Evolutionary conservation across 257 asterid species (phyloP), one percentile per base, ranked within the genome.

Genomic region (Penstemon barbatus): DNA sequence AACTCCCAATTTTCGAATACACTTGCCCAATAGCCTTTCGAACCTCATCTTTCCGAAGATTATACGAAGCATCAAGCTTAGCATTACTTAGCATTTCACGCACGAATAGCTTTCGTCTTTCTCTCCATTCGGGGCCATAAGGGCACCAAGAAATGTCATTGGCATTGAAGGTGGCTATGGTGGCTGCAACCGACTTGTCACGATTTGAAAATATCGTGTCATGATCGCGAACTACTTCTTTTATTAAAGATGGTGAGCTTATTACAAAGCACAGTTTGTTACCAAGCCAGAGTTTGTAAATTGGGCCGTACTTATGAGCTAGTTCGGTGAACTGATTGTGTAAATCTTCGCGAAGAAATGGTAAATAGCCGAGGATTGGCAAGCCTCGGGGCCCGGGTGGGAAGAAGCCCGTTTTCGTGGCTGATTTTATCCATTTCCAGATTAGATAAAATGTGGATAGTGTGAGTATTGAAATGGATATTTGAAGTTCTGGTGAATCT

Each of bases 181-280:
- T 5, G 7, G 68, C 55, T 3, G 7, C 39, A 9, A 63, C 40
- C 1, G 52, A 7, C 10, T 11, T 4, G 2, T 78, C 79, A 25
- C 79, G 70, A 41, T 78, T 81, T 8, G 83, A 69, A 9, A 78
- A 78, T 7, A 70, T 25, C 0, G 69, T 46, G 43, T 81, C 86
- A 40, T 81, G 81, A 38, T 81, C 79, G 15, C 78, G 72, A 45
- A 78, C 71, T 4, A 81, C 77, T 45, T 61, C 41, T 10, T 78
- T 70, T 5, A 69, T 75, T 1, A 78, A 4, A 13, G 76, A 64
- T 2, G 83, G 81, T 0, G 86, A 78, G n/a, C 65, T 60, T 40
- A 78, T 45, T 48, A 78, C 79, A 42, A 78, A 25, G 3, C 58
- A 61, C 0, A 75, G 51, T 40, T 58, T 72, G 37, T 66, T 67